Evolutionary conservation across 75 land plant species (phyloP), one percentile per base, ranked within the genome.

Genomic region (Azolla pinnata): DNA sequence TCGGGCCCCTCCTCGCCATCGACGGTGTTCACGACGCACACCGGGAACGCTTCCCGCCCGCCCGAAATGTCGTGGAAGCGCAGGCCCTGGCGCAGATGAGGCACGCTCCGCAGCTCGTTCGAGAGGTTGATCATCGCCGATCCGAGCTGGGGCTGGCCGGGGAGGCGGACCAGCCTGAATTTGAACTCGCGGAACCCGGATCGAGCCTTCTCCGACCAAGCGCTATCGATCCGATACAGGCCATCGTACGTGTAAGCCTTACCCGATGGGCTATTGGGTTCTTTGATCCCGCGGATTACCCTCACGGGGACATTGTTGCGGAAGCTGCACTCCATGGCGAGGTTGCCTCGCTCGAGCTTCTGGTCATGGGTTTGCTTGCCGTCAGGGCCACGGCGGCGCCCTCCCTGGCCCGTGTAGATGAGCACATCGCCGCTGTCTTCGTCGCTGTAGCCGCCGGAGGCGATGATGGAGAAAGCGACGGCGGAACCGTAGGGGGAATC

Each of bases 181-280:
- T 75, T 62, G 24, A 56, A 73, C 26, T 75, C 77, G 31, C 30
- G 42, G 56, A 63, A 77, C 2, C 78, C 78, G 4, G 62, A 49
- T 16, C 31, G 44, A 9, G 72, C 77, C n/a, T 35, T 44, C 5
- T 65, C 77, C 38, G 30, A 0, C 57, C 58, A 46, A 17, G 14
- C 54, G 0, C 38, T 50, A 27, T 51, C 61, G 16, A 77, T 63
- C 44, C 51, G 44, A 44, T 77, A 77, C 12, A 77, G 47, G 19
- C 80, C 80, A 46, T 77, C 80, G 18, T 77, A 77, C 7, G 25
- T 59, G 67, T 77, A 77, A 1, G 68, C 54, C 31, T 58, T 73
- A 16, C 59, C 61, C 10, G 80, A 62, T 7, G 77, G 64, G 35
- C 66, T 67, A 3, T 18, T 32, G 3, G 44, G 17, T 23, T 66